Evolutionary conservation across 225 moss, liverwort and hornwort species (phyloP), one percentile per base, ranked within the genome.

Genomic region (Pseudisothecium myosuroides): DNA sequence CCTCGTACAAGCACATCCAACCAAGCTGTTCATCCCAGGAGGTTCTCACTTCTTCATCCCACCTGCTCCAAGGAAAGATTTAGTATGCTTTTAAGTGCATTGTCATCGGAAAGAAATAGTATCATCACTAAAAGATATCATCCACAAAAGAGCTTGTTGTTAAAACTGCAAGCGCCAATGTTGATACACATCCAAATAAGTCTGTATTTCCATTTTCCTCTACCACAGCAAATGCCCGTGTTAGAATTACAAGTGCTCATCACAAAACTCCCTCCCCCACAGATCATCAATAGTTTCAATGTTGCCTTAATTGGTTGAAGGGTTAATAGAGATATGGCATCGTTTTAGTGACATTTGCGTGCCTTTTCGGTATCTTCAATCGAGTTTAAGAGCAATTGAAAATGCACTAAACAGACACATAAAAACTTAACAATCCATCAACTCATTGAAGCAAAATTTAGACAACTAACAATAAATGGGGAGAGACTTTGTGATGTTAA

Each of bases 1-100:
- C 82, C 59, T 90, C 60, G 80, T 95, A 96, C 34, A 97, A 55
- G 86, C 94, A 96, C n/a, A 95, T 62, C 85, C 83, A 91, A 86
- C 97, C 97, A 41, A 97, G 92, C 83, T 97, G 97, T 66, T 92
- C 89, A 43, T 90, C 84, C 94, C 95, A 96, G 18, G 84, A 43
- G 68, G 87, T 91, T 91, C 94, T 94, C 94, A 95, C 67, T 54
- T 93, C 77, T 88, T 96, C 92, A 88, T 97, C 96, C 97, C 97
- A 97, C 91, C 95, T 96, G 91, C 59, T 77, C 82, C 58, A 82
- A 91, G 66, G 32, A 87, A 29, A 83, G 68, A 28, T 64, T 65
- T 37, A 83, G 37, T 36, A 50, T 8, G 50, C 3, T 50, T 83
- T 22, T 36, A 26, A 65, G 65, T 17, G 83, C 61, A 47, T 50